These are phyloP conservation scores for Aspergillus caelatus DNA, from an alignment of 2,329 filamentous ascomycete genomes.

Conservation along the genomic window DNA sequence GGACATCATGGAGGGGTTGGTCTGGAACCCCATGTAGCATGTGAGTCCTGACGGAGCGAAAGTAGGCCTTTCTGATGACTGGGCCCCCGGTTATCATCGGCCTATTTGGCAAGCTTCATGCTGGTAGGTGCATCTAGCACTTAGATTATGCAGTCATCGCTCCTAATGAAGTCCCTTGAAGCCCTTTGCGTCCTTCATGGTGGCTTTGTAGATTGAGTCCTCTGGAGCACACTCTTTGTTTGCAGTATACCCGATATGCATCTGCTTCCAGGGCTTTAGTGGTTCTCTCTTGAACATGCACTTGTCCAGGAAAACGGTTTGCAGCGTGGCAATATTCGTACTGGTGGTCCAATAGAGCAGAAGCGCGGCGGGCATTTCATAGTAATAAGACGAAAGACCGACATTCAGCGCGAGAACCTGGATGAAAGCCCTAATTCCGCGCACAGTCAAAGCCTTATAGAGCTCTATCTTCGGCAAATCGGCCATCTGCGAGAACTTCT, in stretches of 20 bases:
- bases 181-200: not conserved
- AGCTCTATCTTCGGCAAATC: constrained; percentile 32
- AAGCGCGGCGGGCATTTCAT: constrained; percentile 48
- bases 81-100: not conserved
- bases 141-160: not conserved
- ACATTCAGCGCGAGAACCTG: constrained; percentile 45
- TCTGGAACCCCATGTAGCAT: not conserved
- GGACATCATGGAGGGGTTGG: not conserved
- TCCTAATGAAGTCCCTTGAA: constrained; percentile 1
- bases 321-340: constrained; percentile 44
- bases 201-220: not conserved
- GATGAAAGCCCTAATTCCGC: constrained; percentile 33
- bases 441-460: constrained; percentile 25
- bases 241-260: constrained; percentile 32
- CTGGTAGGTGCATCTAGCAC: not conserved
- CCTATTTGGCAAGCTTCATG: not conserved
- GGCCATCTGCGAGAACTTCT: constrained; percentile 22
- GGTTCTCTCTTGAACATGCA: constrained; percentile 40
- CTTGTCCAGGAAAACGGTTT: constrained; percentile 43
- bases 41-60: not conserved
- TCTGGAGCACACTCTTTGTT: not conserved
- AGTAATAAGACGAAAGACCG: constrained; percentile 33
- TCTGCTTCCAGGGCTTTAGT: constrained; percentile 34
- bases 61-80: not conserved
- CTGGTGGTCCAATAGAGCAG: constrained; percentile 56